Percentiles rank a stretch among this genome's conserved stretches.
Evolutionary conservation across 2,329 filamentous ascomycete genomes (phyloP).

Genomic region (Venturia nashicola): DNA sequence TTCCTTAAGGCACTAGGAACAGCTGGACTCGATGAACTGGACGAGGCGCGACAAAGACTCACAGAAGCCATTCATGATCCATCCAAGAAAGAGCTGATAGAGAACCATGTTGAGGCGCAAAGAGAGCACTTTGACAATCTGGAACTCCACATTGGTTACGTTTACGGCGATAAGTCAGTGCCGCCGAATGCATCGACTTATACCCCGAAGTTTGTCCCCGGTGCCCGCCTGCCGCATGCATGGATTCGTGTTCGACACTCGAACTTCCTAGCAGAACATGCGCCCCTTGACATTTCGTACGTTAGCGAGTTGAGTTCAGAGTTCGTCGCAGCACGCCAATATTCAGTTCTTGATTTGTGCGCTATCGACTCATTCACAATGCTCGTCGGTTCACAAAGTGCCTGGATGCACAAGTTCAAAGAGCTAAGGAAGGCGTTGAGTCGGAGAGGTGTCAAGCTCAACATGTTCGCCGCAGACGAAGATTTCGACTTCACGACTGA

Average conservation of each 20-base stretch:
- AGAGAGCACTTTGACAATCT: constrained; percentile 33
- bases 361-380: constrained; percentile 21
- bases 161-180: constrained; percentile 24
- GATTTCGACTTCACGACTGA: constrained; percentile 17
- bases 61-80: constrained; percentile 20
- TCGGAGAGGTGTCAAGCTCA: constrained; percentile 11
- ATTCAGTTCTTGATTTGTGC: constrained; percentile 27
- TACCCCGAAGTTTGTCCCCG: constrained; percentile 23
- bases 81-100: constrained; percentile 19
- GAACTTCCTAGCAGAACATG: neutral
- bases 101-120: constrained; percentile 24
- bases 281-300: constrained; percentile 24
- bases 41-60: constrained; percentile 19
- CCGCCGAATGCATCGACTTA: constrained; percentile 27
- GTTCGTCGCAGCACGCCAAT: constrained; percentile 18
- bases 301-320: constrained; percentile 19
- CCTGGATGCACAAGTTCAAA: constrained; percentile 11
- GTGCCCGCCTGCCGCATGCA: constrained; percentile 29
- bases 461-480: constrained; percentile 8
- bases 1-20: constrained; percentile 11
- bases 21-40: constrained; percentile 18
- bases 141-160: constrained; percentile 32
- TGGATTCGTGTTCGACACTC: constrained; percentile 21
- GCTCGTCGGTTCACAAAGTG: constrained; percentile 13
- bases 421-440: neutral